phyloP scores from a whole-genome alignment of 2,329 filamentous ascomycete genomes.

The Didymella sp. region DNA sequence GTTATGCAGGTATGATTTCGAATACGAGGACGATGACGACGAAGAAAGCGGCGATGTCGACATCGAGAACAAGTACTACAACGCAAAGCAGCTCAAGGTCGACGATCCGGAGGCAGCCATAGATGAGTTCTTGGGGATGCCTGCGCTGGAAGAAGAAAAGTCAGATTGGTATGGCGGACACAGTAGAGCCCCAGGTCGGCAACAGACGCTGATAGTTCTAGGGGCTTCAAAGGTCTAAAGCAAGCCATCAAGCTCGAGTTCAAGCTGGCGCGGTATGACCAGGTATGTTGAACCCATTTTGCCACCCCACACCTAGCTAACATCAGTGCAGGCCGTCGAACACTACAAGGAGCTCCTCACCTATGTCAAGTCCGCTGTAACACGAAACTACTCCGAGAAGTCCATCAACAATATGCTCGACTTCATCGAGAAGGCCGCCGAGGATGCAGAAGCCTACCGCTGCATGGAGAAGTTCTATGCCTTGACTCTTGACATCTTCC shows the following conservation, averaged over 20 bases:
- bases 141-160: slow-evolving; percentile 84
- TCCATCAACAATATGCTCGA: slow-evolving; percentile 99
- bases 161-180: slow-evolving; percentile 74
- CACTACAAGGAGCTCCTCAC: slow-evolving; percentile 96
- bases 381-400: slow-evolving; percentile 97
- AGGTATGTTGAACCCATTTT: slow-evolving; percentile 59
- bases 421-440: slow-evolving; percentile 89
- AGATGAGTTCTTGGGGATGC: slow-evolving; percentile 89
- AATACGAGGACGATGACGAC: slow-evolving; percentile 94
- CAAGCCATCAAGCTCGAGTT: slow-evolving; percentile 98
- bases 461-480: slow-evolving; percentile 97
- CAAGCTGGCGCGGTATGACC: slow-evolving; percentile 83
- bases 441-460: slow-evolving; percentile 72
- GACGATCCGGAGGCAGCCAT: slow-evolving; percentile 88
- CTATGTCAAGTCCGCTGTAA: slow-evolving; percentile 96
- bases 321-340: slow-evolving; percentile 72
- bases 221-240: slow-evolving; percentile 95
- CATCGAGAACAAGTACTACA: slow-evolving; percentile 99
- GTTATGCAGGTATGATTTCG: slow-evolving; percentile 80
- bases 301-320: slow-evolving; percentile 24
- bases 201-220: slow-evolving; percentile 38
- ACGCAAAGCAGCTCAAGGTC: slow-evolving; percentile 94
- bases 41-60: slow-evolving; percentile 88
- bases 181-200: background rate
- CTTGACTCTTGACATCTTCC: slow-evolving; percentile 89